Evolutionary conservation across 75 land plant genomes (phyloP), one percentile per base, ranked within the genome.

Genomic region (Selaginella moellendorffii): DNA sequence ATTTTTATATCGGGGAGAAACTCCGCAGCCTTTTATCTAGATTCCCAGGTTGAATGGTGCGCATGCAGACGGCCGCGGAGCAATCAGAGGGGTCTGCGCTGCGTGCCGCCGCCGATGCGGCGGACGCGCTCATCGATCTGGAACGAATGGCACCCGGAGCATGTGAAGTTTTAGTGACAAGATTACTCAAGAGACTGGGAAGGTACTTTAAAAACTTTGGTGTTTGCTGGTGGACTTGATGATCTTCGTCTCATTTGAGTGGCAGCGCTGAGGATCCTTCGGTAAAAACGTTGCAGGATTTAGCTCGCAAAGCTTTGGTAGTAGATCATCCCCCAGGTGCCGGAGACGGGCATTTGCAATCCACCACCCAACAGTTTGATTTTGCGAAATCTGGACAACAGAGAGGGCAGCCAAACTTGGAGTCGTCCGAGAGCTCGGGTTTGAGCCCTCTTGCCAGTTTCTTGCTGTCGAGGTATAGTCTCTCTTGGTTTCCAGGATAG

Each of bases 381-480:
- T 65, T 54, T 31, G 67, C 65, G 30, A 79, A 74, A 71, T 42
- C 75, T 22, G 79, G 74, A 25, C 36, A 61, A 65, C 68, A 31
- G 64, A 81, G 76, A 61, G 74, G 73, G 65, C 70, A 77, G 53
- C 63, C 31, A 25, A 65, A 52, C 30, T 71, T 61, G 31, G 81
- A 82, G 9, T 26, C 64, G 31, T 28, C 75, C 54, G 84, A 88
- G 29, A 79, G 71, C 64, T 60, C 89, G 10, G 87, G 80, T 72
- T 65, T 81, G 64, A 88, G 97, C 67, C 90, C 97, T 5, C 84
- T 92, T 60, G 95, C 89, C 21, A 77, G 77, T 52, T 92, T 92
- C 62, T 69, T 92, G 26, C 84, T 92, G 14, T 78, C 88, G 53
- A 85, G 97, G 97, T 88, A 54, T 5, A 78, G 10, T 36, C n/a